Evolutionary conservation across 352 stramenopile genomes (phyloP), one percentile per base, ranked within the genome.

Genomic region (Thalassiosira hispida): DNA sequence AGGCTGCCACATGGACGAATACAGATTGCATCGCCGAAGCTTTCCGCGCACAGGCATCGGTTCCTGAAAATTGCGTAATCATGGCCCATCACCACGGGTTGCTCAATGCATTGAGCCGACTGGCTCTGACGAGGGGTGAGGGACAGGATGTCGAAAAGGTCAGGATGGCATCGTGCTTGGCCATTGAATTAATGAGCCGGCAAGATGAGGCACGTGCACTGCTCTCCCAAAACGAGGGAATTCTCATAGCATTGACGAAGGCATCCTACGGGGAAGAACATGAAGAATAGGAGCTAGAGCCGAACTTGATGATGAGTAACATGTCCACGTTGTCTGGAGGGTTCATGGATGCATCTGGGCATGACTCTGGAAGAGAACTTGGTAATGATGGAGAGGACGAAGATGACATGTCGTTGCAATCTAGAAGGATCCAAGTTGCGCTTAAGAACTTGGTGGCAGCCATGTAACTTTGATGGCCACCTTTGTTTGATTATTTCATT

Each of bases 1-100:
- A 84, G 69, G 82, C 77, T 23, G 61, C 77, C 6, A 80, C 73
- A 3, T 89, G 77, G 77, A 86, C 77, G n/a, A 66, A 33, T 23
- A 89, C 82, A 0, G 59, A 82, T 76, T 83, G 79, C 47, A 84
- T 89, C 63, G 82, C 82, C 0, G 82, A 89, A 56, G 82, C 82
- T 27, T 81, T 84, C 25, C 49, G 51, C 0, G 63, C 65, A 23
- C 82, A 89, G 44, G 82, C 82, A 14, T 66, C 35, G 7, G 44
- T 79, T 27, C 27, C 65, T 2, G 68, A 86, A 14, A 86, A 89
- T 74, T 84, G 82, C 46, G 52, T 77, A 3, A 67, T 79, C 46
- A 82, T 89, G 73, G 78, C 74, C 14, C 59, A 86, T 59, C 82
- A 89, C 55, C 69, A 85, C 61, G 82, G 78, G 27, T 59, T 89